These are phyloP conservation scores for Candida sithepensis DNA, from an alignment of 805 yeast genomes.

Conservation along the genomic window DNA sequence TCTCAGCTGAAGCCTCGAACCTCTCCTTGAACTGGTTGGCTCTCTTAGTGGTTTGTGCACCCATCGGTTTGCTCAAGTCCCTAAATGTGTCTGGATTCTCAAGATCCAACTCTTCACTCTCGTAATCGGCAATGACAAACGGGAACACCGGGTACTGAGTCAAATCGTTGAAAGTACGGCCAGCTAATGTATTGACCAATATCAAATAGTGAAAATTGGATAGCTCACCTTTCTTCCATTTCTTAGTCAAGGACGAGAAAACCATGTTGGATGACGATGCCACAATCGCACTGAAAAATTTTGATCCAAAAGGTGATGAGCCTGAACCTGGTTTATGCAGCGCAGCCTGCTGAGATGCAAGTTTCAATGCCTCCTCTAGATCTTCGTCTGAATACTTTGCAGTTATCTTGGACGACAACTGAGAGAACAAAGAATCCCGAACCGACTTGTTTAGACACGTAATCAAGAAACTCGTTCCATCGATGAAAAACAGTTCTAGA, in stretches of 20 bases:
- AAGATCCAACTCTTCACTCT: slow-evolving; percentile 66
- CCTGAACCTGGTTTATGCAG: slow-evolving; percentile 6
- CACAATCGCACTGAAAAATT: slow-evolving; percentile 35
- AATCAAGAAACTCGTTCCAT: slow-evolving; percentile 67
- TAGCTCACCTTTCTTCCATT: slow-evolving; percentile 75
- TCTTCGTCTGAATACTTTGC: slow-evolving; percentile 52
- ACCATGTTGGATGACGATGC: slow-evolving; percentile 29
- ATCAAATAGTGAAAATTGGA: slow-evolving; percentile 82
- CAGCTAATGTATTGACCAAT: slow-evolving; percentile 79
- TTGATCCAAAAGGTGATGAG: slow-evolving; percentile 33
- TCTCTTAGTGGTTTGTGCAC: slow-evolving; percentile 67
- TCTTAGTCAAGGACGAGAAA: slow-evolving; percentile 50
- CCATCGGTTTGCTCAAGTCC: slow-evolving; percentile 87
- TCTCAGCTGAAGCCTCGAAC: slow-evolving; percentile 62
- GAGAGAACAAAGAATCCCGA: slow-evolving; percentile 54
- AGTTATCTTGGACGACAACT: slow-evolving; percentile 46
- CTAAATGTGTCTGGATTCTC: slow-evolving; percentile 58
- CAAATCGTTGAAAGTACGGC: slow-evolving; percentile 82
- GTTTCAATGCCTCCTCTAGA: slow-evolving; percentile 48
- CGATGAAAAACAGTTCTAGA: slow-evolving; percentile 67
- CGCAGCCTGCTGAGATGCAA: slow-evolving; percentile 37
- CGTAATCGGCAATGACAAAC: slow-evolving; percentile 83
- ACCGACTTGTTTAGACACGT: slow-evolving; percentile 53
- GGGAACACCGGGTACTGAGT: slow-evolving; percentile 93
- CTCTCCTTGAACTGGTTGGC: slow-evolving; percentile 65